Evolutionary conservation across 495 filamentous ascomycete species (phyloP), one percentile per base, ranked within the genome.

Genomic region (Daldinia concentrica): DNA sequence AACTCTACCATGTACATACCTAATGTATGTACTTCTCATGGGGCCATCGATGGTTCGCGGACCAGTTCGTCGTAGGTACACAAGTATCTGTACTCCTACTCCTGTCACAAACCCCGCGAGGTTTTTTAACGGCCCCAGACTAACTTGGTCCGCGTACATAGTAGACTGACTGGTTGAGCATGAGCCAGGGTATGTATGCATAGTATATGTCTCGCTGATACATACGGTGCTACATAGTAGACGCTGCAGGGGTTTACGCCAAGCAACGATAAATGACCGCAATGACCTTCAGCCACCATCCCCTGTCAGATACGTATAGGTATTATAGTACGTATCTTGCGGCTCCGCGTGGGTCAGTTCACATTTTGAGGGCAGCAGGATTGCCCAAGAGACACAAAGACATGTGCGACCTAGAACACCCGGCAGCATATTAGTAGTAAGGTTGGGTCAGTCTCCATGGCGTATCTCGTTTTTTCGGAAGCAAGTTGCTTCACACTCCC

Each of bases 361-460:
- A 54, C 41, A 36, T 54, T 62, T 65, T 36, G 66, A 66, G 62
- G 51, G 51, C 15, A 63, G 57, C 19, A 73, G 66, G 71, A 66
- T 65, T 65, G 62, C 39, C 69, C 55, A 58, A 66, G 61, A 43
- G 55, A 17, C 43, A 17, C 43, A 19, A 3, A 48, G 43, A 48
- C 19, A 61, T 64, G 60, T 73, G 56, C 34, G 22, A 54, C 52
- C 58, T 22, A 66, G 54, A 51, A 62, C 50, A 58, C 39, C 14
- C 36, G 29, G 61, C 43, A 66, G 51, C 71, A 73, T 73, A 73
- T 63, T 69, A 73, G 66, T 69, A 73, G 66, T 66, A 43, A 66
- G 62, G 66, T 69, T 30, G 58, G 62, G 56, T 69, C 62, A 59
- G 51, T 64, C 48, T 9, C 64, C 56, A 74, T 74, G 72, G 72